Percentiles rank a stretch among this genome's conserved stretches.
Conservation (phyloP, 306 rosid genomes). For the Medicago ruthenica region DNA sequence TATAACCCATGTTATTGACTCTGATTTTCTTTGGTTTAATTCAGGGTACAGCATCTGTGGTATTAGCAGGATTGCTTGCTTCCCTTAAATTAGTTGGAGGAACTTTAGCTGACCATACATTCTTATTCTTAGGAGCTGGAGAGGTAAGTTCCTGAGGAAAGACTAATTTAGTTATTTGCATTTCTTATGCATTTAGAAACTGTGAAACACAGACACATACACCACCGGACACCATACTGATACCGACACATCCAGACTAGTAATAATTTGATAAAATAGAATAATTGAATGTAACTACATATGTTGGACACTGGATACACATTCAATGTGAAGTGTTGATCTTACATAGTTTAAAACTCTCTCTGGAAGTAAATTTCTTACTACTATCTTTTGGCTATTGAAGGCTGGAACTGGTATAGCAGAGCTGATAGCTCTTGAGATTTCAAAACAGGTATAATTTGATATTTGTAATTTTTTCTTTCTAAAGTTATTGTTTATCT, state of each 20-base stretch:
- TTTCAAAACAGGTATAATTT: constrained; percentile 80
- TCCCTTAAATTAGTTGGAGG: constrained; percentile 89
- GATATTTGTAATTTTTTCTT: constrained; percentile 3
- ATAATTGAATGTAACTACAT: neutral
- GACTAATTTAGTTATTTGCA: constrained; percentile 1
- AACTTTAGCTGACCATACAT: constrained; percentile 84
- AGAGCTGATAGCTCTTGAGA: constrained; percentile 94
- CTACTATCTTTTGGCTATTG: constrained; percentile 50
- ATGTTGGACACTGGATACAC: neutral
- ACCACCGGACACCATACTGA: neutral
- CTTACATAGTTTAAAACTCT: neutral
- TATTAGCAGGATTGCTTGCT: constrained; percentile 87
- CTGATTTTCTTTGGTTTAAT: constrained; percentile 40
- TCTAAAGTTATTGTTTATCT: constrained; percentile 3
- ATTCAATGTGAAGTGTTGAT: neutral
- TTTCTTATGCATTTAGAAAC: neutral
- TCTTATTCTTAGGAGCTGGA: constrained; percentile 97
- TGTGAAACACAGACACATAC: neutral
- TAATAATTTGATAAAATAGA: neutral
- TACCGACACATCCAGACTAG: neutral
- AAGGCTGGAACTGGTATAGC: constrained; percentile 99
- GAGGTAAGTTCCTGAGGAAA: constrained; percentile 60
- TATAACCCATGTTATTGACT: constrained; percentile 41
- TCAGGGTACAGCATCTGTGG: constrained; percentile 98
- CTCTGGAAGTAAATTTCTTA: constrained; percentile 45